Conservation (phyloP, 257 asterid genomes). For the Solanum chmielewskii region DNA sequence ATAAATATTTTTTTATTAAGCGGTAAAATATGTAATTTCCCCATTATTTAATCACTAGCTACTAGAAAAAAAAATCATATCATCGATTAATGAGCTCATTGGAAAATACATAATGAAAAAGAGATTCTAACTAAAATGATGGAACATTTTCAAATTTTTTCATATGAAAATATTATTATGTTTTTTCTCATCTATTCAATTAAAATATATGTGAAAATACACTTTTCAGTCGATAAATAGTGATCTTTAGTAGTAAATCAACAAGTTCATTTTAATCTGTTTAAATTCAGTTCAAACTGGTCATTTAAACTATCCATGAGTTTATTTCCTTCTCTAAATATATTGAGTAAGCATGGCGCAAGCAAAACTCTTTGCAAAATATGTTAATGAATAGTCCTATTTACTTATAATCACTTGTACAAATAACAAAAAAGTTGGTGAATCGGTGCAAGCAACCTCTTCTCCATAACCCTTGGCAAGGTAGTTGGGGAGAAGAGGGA, state of each 20-base stretch:
- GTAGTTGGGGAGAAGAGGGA: not conserved
- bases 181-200: no score
- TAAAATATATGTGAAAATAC: no score
- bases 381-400: not conserved
- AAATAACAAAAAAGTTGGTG: not conserved
- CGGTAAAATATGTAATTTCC: not conserved
- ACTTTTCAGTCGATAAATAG: not conserved
- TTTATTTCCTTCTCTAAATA: not conserved
- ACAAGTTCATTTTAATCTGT: not conserved
- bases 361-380: not conserved
- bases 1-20: not conserved
- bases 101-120: no score
- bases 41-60: no score
- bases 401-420: not conserved
- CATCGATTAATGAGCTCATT: no score
- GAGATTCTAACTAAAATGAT: no score
- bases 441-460: slow-evolving; percentile 1
- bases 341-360: not conserved
- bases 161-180: not conserved
- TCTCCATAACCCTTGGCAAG: not conserved
- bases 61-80: no score
- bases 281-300: not conserved
- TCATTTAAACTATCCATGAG: not conserved
- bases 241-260: not conserved
- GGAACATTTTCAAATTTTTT: no score